A percentile compares a stretch with the other conserved stretches of the same genome.
Conservation (phyloP, 805 yeast genomes). For the Myxozyma sirexii region DNA sequence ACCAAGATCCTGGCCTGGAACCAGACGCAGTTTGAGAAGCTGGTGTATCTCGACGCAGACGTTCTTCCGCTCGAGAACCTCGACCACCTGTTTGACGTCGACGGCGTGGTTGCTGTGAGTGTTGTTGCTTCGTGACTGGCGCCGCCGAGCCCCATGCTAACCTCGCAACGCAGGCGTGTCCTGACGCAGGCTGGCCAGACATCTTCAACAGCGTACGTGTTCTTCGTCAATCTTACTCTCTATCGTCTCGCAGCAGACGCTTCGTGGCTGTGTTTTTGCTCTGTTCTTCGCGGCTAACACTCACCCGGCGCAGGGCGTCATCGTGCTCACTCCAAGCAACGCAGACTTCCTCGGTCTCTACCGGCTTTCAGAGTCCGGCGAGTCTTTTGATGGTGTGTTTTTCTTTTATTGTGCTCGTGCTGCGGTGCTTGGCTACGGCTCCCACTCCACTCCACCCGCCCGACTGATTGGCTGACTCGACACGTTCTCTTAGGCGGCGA, state of each 20-base stretch:
- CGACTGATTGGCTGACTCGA: background rate
- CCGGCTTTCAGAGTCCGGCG: constrained; percentile 38
- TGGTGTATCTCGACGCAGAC: constrained; percentile 59
- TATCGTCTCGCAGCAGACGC: background rate
- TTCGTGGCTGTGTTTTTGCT: background rate
- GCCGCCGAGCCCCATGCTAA: too few species aligned
- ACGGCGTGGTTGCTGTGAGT: constrained; percentile 39
- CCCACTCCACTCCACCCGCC: too few species aligned
- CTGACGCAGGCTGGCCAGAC: constrained; percentile 93
- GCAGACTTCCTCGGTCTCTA: constrained; percentile 49
- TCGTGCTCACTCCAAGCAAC: constrained; percentile 58
- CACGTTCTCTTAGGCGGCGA: constrained; percentile 55
- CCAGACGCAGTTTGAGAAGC: constrained; percentile 45
- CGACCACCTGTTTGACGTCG: constrained; percentile 40
- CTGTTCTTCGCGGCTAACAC: background rate
- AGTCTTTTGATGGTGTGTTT: constrained; percentile 65
- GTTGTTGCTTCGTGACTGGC: too few species aligned
- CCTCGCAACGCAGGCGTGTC: constrained; percentile 52
- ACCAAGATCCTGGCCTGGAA: constrained; percentile 63
- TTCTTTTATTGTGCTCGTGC: background rate
- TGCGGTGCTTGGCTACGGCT: background rate
- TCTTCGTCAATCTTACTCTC: background rate
- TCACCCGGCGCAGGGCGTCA: constrained; percentile 49
- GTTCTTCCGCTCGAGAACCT: constrained; percentile 49
- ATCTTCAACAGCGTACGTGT: constrained; percentile 67